Evolutionary conservation across 2,329 filamentous ascomycete genomes (phyloP), one percentile per base, ranked within the genome.

Genomic region (Colletotrichum sp.): DNA sequence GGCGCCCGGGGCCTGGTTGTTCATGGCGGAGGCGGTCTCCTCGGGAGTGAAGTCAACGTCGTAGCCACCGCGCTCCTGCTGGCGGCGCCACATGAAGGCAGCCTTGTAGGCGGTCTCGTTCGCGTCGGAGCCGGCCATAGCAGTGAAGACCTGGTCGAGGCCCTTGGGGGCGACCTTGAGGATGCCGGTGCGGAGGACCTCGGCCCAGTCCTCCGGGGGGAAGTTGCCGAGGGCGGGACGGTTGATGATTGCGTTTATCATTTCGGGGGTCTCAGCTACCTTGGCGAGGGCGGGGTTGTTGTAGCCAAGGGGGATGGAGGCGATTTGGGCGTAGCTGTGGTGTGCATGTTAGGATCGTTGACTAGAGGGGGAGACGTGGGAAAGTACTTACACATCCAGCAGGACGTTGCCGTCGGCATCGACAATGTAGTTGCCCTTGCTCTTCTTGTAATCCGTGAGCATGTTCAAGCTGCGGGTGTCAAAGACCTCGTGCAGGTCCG

Each of bases 61-160:
- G 61, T 92, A 88, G 9, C 95, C 95, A 79, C 95, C 95, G 77
- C 96, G 94, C 86, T 97, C 92, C 78, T 92, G 90, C 85, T 95
- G 94, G 65, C 94, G 93, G 82, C 94, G 93, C 90, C 94, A 98
- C 93, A 98, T 98, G 88, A 98, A 98, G 66, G 96, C 96, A 10
- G 96, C 96, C 88, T 98, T 98, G 91, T 95, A 98, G 58, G 96
- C 96, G 38, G 95, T 94, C 88, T 98, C 96, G 87, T 98, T 98
- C 85, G 96, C 96, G 82, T 98, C 96, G 24, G 95, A 98, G 77
- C 96, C 96, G 70, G 95, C 92, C 89, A 95, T 94, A 78, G 94
- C 95, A 21, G 96, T 98, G 87, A 98, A 98, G 80, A 98, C 95
- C 85, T 98, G 94, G 88, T 96, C 87, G 78, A 96, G 87, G 38